A percentile compares a stretch with the other conserved stretches of the same genome.
phyloP scores from a whole-genome alignment of 768 basidiomycete genomes.

The Pleurotus ostreatus region DNA sequence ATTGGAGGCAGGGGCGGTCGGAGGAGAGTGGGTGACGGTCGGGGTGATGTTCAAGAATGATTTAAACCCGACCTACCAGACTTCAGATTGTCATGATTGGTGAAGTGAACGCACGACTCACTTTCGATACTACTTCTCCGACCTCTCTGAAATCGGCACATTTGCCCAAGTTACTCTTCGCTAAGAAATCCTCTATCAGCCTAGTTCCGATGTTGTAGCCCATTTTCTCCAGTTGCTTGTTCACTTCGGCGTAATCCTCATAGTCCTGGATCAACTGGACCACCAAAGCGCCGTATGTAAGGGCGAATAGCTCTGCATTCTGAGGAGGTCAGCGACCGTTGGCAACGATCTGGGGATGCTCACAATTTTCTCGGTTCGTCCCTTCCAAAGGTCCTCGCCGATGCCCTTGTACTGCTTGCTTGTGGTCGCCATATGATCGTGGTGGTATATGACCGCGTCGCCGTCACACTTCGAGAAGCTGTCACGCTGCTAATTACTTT shows the following conservation, averaged over 20 bases:
- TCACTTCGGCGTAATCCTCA: conserved; percentile 93
- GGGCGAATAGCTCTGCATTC: conserved; percentile 96
- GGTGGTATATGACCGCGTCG: background rate
- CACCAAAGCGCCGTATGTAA: conserved; percentile 96
- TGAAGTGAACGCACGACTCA: conserved; percentile 27
- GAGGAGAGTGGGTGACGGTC: conserved; percentile 62
- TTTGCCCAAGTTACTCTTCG: conserved; percentile 85
- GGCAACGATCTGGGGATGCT: conserved; percentile 21
- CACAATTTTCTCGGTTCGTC: conserved; percentile 92
- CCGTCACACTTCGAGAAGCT: background rate
- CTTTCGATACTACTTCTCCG: conserved; percentile 94
- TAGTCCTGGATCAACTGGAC: conserved; percentile 99
- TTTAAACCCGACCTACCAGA: conserved; percentile 88
- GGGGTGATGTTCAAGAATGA: conserved; percentile 94
- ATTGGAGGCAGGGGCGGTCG: conserved; percentile 45
- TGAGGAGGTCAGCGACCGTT: conserved; percentile 29
- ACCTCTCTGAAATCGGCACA: conserved; percentile 93
- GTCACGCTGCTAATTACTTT: no score
- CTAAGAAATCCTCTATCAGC: conserved; percentile 95
- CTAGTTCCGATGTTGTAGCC: conserved; percentile 97
- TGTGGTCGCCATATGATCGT: conserved; percentile 54
- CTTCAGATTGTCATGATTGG: background rate
- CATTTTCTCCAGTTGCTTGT: conserved; percentile 98
- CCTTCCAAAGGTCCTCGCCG: conserved; percentile 96
- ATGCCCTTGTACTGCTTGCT: conserved; percentile 84